These are phyloP conservation scores for Yarrowia bubula DNA, from an alignment of 805 yeast species.

Conservation along the genomic window DNA sequence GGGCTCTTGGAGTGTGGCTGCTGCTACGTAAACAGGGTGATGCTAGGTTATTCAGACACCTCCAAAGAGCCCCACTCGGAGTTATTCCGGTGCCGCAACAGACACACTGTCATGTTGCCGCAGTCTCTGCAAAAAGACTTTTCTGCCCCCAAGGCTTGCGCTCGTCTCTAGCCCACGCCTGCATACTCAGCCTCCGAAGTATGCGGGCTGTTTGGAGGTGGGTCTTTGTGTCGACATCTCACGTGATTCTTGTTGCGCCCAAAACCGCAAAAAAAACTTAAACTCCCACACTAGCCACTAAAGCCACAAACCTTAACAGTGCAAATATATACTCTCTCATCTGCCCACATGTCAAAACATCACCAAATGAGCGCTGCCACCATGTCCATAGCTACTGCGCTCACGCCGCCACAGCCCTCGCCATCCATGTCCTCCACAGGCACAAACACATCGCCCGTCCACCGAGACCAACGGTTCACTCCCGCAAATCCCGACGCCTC, in stretches of 20 bases:
- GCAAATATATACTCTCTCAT: conserved; percentile 8
- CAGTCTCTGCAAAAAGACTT: background rate
- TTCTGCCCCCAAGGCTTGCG: background rate
- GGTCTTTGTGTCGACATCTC: conserved; percentile 26
- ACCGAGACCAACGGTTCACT: background rate
- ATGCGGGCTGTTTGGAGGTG: background rate
- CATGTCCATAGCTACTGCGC: conserved; percentile 26
- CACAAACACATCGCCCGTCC: conserved; percentile 21
- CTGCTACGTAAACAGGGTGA: background rate
- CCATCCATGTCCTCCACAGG: conserved; percentile 15
- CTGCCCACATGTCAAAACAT: background rate
- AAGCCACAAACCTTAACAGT: conserved; percentile 22
- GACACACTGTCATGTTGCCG: too few relatives aligned
- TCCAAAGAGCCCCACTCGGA: too few relatives aligned
- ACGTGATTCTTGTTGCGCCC: conserved; percentile 19
- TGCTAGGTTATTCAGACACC: too few relatives aligned
- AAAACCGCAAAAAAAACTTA: background rate
- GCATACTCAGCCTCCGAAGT: conserved; percentile 8
- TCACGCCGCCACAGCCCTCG: conserved; percentile 17
- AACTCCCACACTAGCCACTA: conserved; percentile 9
- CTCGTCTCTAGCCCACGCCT: conserved; percentile 10
- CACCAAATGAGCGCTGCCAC: conserved; percentile 14
- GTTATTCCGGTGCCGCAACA: too few relatives aligned
- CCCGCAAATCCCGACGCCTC: conserved; percentile 1
- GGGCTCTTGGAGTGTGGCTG: background rate